phyloP scores from a whole-genome alignment of 805 yeast species.

The Wickerhamiella galacta region DNA sequence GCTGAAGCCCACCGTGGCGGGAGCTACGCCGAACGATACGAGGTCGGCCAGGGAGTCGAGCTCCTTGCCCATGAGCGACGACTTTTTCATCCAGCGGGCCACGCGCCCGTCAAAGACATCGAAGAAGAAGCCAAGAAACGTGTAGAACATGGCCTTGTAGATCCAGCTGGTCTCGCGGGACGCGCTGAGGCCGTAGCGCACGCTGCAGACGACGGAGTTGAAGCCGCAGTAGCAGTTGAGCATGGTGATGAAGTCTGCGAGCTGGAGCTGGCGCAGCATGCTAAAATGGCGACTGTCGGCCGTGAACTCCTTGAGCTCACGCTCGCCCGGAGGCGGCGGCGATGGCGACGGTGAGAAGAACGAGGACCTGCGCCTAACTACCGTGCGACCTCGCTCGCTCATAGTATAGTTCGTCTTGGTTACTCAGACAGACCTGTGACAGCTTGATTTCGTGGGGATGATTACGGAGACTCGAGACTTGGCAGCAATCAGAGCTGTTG shows the following conservation, averaged over 20 bases:
- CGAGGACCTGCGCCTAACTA: slow-evolving; percentile 19
- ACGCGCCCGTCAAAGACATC: slow-evolving; percentile 93
- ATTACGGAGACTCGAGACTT: too few species aligned
- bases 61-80: slow-evolving; percentile 93
- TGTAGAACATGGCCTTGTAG: slow-evolving; percentile 83
- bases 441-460: too few species aligned
- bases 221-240: slow-evolving; percentile 90
- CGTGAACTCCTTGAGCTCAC: slow-evolving; percentile 56
- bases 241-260: slow-evolving; percentile 93
- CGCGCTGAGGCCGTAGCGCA: slow-evolving; percentile 60
- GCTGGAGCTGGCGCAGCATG: slow-evolving; percentile 54
- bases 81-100: slow-evolving; percentile 82
- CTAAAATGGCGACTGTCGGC: slow-evolving; percentile 75
- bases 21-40: slow-evolving; percentile 88
- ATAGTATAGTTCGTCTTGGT: too few species aligned
- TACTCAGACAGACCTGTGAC: too few species aligned
- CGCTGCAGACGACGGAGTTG: slow-evolving; percentile 71
- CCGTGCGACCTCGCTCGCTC: neutral
- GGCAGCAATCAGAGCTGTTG: too few species aligned
- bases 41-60: slow-evolving; percentile 92
- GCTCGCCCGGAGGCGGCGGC: slow-evolving; percentile 23
- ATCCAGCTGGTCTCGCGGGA: slow-evolving; percentile 32
- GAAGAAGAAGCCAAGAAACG: slow-evolving; percentile 80
- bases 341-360: slow-evolving; percentile 23
- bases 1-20: slow-evolving; percentile 82